A percentile compares a stretch with the other conserved stretches of the same genome.
Evolutionary conservation across 1,139 yeast genomes (phyloP).

Genomic region (Lizanozyma gosingica): DNA sequence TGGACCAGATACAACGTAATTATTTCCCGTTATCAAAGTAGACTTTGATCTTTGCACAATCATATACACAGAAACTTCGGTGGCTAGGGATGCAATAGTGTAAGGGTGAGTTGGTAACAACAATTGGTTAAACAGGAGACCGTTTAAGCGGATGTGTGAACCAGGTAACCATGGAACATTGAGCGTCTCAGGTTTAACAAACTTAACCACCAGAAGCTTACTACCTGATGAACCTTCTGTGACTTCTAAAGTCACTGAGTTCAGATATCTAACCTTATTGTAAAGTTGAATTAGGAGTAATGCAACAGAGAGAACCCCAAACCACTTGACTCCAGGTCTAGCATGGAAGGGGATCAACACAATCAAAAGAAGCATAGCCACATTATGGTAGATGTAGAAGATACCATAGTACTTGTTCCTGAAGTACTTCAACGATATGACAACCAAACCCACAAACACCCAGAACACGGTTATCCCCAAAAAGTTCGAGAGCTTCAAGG

Average conservation of each 20-base stretch:
- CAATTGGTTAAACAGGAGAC: constrained; percentile 6
- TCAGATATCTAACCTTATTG: constrained; percentile 11
- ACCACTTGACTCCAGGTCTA: constrained; percentile 28
- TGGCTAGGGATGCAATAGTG: constrained; percentile 15
- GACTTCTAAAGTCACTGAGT: background rate
- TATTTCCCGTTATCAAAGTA: background rate
- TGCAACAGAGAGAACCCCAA: constrained; percentile 13
- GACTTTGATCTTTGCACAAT: background rate
- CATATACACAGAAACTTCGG: constrained; percentile 2
- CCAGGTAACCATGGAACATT: constrained; percentile 26
- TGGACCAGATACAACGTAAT: constrained; percentile 20
- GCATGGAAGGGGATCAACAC: constrained; percentile 30
- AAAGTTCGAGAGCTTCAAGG: constrained; percentile 41
- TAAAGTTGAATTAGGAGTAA: constrained; percentile 19
- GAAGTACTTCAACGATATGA: constrained; percentile 42
- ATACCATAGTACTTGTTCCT: constrained; percentile 17
- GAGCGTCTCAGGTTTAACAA: constrained; percentile 14
- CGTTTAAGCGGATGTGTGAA: constrained; percentile 27
- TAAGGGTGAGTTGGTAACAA: constrained; percentile 33
- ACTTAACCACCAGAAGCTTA: background rate
- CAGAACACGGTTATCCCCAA: constrained; percentile 51
- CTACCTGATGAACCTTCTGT: background rate
- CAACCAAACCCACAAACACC: constrained; percentile 32
- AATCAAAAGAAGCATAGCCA: constrained; percentile 22
- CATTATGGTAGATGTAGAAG: constrained; percentile 29